phyloP scores from a whole-genome alignment of 73 alveolate species.

The Stentor coeruleus region DNA sequence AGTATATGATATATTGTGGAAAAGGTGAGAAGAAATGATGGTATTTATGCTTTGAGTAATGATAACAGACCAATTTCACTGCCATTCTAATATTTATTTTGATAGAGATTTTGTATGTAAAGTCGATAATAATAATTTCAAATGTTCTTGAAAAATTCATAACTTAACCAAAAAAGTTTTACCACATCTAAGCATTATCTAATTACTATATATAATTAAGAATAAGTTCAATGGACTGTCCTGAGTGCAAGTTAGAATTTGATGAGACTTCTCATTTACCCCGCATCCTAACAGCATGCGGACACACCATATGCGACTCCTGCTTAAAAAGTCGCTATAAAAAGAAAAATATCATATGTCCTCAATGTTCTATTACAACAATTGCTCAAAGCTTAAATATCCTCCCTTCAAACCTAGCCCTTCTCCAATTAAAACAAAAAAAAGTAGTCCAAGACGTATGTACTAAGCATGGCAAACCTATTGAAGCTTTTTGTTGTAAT shows the following conservation, averaged over 20 bases:
- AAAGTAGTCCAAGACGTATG: constrained; percentile 14
- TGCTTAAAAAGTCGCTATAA: constrained; percentile 41
- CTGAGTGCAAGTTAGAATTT: constrained; percentile 49
- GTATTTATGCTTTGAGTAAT: too few species aligned
- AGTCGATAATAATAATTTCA: background rate
- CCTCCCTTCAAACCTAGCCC: constrained; percentile 4
- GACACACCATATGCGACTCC: constrained; percentile 70
- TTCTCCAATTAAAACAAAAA: background rate
- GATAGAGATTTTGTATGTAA: too few species aligned
- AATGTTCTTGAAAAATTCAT: background rate
- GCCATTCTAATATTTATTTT: background rate
- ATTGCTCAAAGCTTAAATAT: background rate
- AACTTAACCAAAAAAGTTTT: too few species aligned
- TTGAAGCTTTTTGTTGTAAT: constrained; percentile 54
- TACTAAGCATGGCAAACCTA: constrained; percentile 38
- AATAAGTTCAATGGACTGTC: constrained; percentile 62
- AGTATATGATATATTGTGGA: too few species aligned
- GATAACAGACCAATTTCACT: background rate
- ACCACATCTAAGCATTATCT: background rate
- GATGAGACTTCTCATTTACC: constrained; percentile 63
- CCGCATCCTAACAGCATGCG: constrained; percentile 62
- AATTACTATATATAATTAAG: background rate
- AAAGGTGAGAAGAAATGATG: too few species aligned
- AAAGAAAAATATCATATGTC: background rate
- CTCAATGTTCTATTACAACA: background rate